Percentiles rank a stretch among this genome's conserved stretches.
Evolutionary conservation across 2,329 filamentous ascomycete species (phyloP).

Genomic region (Parastagonospora avenae): DNA sequence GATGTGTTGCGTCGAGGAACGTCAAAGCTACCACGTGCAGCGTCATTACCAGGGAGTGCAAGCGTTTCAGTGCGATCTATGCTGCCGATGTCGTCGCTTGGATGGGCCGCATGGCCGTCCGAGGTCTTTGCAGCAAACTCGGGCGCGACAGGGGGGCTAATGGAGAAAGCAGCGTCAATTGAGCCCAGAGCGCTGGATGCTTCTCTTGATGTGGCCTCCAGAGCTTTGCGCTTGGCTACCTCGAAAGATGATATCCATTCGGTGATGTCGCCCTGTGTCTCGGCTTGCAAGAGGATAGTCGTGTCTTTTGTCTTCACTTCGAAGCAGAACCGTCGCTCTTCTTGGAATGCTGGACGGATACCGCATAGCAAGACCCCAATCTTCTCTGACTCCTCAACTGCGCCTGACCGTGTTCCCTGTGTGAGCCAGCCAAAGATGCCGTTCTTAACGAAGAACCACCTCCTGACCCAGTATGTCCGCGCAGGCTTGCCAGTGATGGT

Average conservation of each 20-base stretch:
- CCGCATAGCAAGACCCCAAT: constrained; percentile 94
- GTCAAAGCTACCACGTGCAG: constrained; percentile 74
- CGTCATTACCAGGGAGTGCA: constrained; percentile 65
- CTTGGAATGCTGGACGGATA: constrained; percentile 85
- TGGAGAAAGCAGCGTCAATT: constrained; percentile 81
- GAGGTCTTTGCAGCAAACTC: constrained; percentile 85
- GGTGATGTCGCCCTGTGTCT: constrained; percentile 88
- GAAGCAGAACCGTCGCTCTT: constrained; percentile 95
- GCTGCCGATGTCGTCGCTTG: constrained; percentile 58
- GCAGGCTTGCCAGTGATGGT: constrained; percentile 86
- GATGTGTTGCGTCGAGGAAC: constrained; percentile 60
- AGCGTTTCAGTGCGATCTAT: constrained; percentile 69
- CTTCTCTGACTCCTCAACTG: constrained; percentile 93
- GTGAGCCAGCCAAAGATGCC: constrained; percentile 96
- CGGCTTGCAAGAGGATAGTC: constrained; percentile 86
- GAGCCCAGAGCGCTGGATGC: constrained; percentile 52
- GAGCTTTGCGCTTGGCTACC: constrained; percentile 86
- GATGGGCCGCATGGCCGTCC: constrained; percentile 65
- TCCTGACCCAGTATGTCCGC: constrained; percentile 83
- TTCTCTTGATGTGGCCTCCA: constrained; percentile 71
- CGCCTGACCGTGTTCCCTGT: constrained; percentile 76
- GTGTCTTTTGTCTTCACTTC: constrained; percentile 98
- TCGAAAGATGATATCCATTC: constrained; percentile 96
- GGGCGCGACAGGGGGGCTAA: constrained; percentile 83
- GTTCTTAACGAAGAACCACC: constrained; percentile 96